Percentiles rank a stretch among this genome's conserved stretches.
phyloP scores from a whole-genome alignment of 768 basidiomycete species.

The Neoboletus magnificus region DNA sequence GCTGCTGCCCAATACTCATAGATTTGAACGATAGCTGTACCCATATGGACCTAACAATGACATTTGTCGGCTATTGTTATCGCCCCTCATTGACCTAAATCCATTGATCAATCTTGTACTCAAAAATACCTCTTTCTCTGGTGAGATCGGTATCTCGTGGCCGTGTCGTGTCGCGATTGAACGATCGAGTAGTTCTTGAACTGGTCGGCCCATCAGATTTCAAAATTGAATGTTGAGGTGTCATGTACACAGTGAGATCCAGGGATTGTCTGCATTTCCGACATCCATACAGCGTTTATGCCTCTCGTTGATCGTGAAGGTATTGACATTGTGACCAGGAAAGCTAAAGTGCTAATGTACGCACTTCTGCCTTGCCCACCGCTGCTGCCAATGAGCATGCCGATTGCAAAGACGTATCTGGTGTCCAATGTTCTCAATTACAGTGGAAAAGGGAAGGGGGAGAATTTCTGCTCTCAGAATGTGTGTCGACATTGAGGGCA shows the following conservation, averaged over 20 bases:
- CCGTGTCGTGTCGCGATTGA: neutral
- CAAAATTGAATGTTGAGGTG: neutral
- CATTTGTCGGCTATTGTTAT: slow-evolving; percentile 1
- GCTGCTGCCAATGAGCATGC: neutral
- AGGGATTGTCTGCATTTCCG: neutral
- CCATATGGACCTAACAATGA: slow-evolving; percentile 5
- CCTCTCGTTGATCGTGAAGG: neutral
- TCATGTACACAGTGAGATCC: neutral
- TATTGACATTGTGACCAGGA: too few species aligned
- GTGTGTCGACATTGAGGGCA: neutral
- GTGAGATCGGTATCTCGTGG: neutral
- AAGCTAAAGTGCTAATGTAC: neutral
- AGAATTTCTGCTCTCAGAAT: neutral
- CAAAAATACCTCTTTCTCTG: neutral
- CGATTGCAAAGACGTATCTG: neutral
- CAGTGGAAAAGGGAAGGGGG: neutral
- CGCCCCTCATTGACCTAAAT: slow-evolving; percentile 4
- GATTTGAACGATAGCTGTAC: slow-evolving; percentile 7
- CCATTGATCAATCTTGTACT: neutral
- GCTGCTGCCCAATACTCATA: slow-evolving; percentile 59
- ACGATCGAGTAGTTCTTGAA: neutral
- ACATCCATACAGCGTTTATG: neutral
- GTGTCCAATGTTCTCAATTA: neutral
- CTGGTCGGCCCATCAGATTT: neutral
- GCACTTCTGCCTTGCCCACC: neutral